These are phyloP conservation scores for Orobanche coerulescens DNA, from an alignment of 257 asterid species.

Conservation along the genomic window DNA sequence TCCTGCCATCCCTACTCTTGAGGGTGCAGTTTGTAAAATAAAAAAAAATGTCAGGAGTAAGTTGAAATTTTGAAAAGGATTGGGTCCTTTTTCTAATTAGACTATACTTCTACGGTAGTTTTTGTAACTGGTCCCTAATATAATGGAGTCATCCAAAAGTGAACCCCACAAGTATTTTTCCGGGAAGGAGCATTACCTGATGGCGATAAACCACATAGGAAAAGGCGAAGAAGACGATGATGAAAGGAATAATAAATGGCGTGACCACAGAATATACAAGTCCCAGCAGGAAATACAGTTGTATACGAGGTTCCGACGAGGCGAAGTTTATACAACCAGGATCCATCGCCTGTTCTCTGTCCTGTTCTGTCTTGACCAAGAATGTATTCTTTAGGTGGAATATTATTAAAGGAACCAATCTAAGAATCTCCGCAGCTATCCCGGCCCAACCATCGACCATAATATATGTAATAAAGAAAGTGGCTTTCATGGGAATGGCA, in stretches of 20 bases:
- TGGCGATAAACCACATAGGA: slow-evolving; percentile 78
- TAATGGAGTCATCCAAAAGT: background rate
- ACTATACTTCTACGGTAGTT: too few relatives aligned
- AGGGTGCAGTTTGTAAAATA: too few relatives aligned
- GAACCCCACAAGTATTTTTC: too few relatives aligned
- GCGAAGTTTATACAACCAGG: slow-evolving; percentile 61
- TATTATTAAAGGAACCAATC: slow-evolving; percentile 58
- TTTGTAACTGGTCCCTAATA: too few relatives aligned
- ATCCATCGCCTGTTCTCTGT: slow-evolving; percentile 84
- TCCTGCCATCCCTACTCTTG: too few relatives aligned
- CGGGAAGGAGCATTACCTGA: slow-evolving; percentile 47
- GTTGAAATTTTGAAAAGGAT: too few relatives aligned
- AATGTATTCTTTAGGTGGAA: slow-evolving; percentile 78
- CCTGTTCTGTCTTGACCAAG: slow-evolving; percentile 85
- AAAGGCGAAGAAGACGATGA: slow-evolving; percentile 74
- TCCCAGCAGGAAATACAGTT: slow-evolving; percentile 76
- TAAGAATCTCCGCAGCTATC: slow-evolving; percentile 74
- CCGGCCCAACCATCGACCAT: slow-evolving; percentile 99
- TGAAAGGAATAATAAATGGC: slow-evolving; percentile 79
- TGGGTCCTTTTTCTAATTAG: too few relatives aligned
- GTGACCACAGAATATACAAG: slow-evolving; percentile 70
- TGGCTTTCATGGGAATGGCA: slow-evolving; percentile 89
- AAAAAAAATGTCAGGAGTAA: too few relatives aligned
- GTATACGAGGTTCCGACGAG: slow-evolving; percentile 71
- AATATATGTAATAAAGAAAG: slow-evolving; percentile 79